Percentiles rank a stretch among this genome's conserved stretches.
These are phyloP conservation scores for Penicillium odoratum DNA, from an alignment of 495 filamentous ascomycete genomes.

Conservation along the genomic window DNA sequence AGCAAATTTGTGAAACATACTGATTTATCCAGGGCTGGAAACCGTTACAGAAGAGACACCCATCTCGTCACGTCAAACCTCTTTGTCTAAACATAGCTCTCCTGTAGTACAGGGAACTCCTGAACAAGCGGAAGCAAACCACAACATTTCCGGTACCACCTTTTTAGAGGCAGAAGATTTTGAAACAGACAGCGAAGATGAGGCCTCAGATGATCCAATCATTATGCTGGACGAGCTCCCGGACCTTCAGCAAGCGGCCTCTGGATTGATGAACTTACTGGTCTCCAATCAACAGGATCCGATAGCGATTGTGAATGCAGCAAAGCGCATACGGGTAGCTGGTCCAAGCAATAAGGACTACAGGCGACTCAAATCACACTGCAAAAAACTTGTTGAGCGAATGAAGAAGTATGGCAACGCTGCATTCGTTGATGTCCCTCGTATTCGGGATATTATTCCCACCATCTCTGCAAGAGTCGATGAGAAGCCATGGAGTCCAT, in stretches of 20 bases:
- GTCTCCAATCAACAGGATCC: conserved; percentile 24
- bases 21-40: conserved; percentile 19
- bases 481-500: conserved; percentile 24
- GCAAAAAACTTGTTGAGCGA: conserved; percentile 22
- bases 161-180: conserved; percentile 20
- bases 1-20: background rate
- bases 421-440: conserved; percentile 32
- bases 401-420: conserved; percentile 26
- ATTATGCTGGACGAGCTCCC: conserved; percentile 38
- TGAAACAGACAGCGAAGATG: conserved; percentile 25
- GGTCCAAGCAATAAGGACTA: conserved; percentile 31
- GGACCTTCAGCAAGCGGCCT: conserved; percentile 31
- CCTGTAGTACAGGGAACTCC: conserved; percentile 29
- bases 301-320: conserved; percentile 25
- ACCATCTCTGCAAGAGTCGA: conserved; percentile 14
- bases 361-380: conserved; percentile 24
- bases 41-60: conserved; percentile 19
- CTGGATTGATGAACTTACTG: conserved; percentile 29
- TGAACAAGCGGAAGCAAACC: conserved; percentile 28
- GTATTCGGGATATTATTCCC: conserved; percentile 21
- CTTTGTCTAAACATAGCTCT: conserved; percentile 5
- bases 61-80: conserved; percentile 1
- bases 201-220: conserved; percentile 23
- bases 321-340: conserved; percentile 23
- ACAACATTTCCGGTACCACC: conserved; percentile 45